A percentile compares a stretch with the other conserved stretches of the same genome.
Conservation (phyloP, 495 filamentous ascomycete genomes). For the Pyrenopolyporus hunteri region DNA sequence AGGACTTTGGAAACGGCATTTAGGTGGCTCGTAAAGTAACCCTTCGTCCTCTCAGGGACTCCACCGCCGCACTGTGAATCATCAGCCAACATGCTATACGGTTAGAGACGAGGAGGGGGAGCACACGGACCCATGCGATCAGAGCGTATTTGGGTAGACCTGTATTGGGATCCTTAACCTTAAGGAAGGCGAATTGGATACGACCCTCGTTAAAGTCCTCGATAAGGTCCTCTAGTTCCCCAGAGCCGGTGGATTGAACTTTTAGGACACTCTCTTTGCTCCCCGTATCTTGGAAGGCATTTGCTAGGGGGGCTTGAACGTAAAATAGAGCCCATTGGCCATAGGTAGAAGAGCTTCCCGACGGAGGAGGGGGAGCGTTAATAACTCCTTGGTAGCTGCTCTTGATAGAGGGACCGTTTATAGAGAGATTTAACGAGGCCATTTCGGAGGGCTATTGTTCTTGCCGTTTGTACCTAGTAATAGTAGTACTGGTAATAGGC, state of each 20-base stretch:
- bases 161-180: conserved; percentile 94
- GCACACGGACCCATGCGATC: conserved; percentile 72
- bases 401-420: conserved; percentile 88
- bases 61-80: conserved; percentile 79
- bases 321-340: conserved; percentile 88
- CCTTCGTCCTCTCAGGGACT: conserved; percentile 96
- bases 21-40: conserved; percentile 95
- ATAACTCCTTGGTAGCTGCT: conserved; percentile 91
- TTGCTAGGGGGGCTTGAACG: conserved; percentile 87
- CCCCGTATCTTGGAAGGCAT: conserved; percentile 84
- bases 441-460: conserved; percentile 64
- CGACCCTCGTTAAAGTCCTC: conserved; percentile 97
- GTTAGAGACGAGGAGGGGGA: conserved; percentile 32
- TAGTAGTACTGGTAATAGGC: too few species aligned
- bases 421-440: conserved; percentile 90
- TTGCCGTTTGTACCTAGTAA: too few species aligned
- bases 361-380: conserved; percentile 66
- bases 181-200: conserved; percentile 95
- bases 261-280: conserved; percentile 93
- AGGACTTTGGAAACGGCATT: conserved; percentile 87
- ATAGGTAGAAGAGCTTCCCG: conserved; percentile 62
- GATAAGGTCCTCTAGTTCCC: conserved; percentile 90
- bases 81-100: conserved; percentile 14
- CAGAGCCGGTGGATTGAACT: conserved; percentile 91
- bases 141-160: conserved; percentile 89